Percentiles rank a stretch among this genome's conserved stretches.
These are phyloP conservation scores for Podaxis pistillaris DNA, from an alignment of 768 basidiomycete genomes.

Conservation along the genomic window DNA sequence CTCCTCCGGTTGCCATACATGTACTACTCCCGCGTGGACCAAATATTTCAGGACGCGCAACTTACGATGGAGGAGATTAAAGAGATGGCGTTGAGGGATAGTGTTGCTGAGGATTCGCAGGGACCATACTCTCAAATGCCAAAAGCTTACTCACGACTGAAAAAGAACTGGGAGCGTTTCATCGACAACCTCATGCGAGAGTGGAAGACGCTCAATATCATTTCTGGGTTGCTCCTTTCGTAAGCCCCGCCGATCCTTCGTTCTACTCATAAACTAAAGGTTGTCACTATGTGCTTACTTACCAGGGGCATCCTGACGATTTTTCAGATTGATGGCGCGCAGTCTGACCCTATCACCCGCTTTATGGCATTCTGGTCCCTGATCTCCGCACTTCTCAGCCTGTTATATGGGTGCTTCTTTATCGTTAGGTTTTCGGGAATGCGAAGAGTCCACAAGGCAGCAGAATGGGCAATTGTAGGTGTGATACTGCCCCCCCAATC, in stretches of 20 bases:
- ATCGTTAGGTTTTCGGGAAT: conserved; percentile 64
- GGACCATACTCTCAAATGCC: conserved; percentile 14
- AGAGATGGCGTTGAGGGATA: conserved; percentile 34
- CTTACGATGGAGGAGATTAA: conserved; percentile 56
- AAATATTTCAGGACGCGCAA: conserved; percentile 64
- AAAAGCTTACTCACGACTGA: conserved; percentile 19
- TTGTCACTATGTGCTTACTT: neutral
- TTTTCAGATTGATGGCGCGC: conserved; percentile 35
- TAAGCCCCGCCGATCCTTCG: neutral
- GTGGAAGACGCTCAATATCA: conserved; percentile 19
- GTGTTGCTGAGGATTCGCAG: conserved; percentile 12
- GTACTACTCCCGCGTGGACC: conserved; percentile 64
- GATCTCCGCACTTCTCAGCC: conserved; percentile 55
- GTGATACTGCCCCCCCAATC: neutral
- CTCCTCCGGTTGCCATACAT: conserved; percentile 58
- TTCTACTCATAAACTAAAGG: neutral
- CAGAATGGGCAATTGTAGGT: conserved; percentile 55
- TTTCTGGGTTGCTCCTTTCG: conserved; percentile 16
- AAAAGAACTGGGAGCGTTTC: conserved; percentile 16
- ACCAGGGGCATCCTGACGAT: conserved; percentile 30
- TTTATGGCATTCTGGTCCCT: conserved; percentile 55
- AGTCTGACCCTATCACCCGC: conserved; percentile 48
- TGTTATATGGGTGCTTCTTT: conserved; percentile 59
- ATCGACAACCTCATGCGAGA: conserved; percentile 17
- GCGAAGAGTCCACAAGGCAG: conserved; percentile 59